phyloP scores from a whole-genome alignment of 2,329 filamentous ascomycete species.

The Fusarium globosum region DNA sequence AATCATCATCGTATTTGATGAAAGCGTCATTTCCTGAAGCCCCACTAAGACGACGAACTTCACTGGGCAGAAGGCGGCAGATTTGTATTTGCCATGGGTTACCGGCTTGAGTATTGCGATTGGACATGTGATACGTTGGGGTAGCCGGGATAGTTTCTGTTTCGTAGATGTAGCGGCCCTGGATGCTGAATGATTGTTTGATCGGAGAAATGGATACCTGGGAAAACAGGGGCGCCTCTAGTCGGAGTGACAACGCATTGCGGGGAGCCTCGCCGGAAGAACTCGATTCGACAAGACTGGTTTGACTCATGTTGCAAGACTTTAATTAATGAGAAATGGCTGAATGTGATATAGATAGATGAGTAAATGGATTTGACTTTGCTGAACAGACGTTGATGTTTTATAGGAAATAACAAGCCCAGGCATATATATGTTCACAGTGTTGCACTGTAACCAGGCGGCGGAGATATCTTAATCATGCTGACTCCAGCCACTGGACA shows the following conservation, averaged over 20 bases:
- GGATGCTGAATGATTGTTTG: background rate
- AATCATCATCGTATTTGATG: background rate
- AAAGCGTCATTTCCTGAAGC: background rate
- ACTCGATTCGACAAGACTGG: background rate
- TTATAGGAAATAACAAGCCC: background rate
- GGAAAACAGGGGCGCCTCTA: background rate
- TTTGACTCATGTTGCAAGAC: background rate
- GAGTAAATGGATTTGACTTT: too few relatives aligned
- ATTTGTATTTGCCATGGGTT: background rate
- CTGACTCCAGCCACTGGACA: background rate
- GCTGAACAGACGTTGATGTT: background rate
- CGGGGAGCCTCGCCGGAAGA: background rate
- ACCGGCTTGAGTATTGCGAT: background rate
- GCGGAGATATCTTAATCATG: background rate
- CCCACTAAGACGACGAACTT: background rate
- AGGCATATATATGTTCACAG: too few relatives aligned
- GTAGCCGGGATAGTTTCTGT: background rate
- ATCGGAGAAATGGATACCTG: background rate
- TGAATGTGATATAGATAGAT: too few relatives aligned
- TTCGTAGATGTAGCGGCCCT: background rate
- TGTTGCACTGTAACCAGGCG: background rate
- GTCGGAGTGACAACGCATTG: background rate
- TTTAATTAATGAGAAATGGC: too few relatives aligned
- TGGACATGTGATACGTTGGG: background rate
- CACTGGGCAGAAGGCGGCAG: background rate